phyloP scores from a whole-genome alignment of 1,284 basidiomycete genomes.

The Rhodofomes roseus region DNA sequence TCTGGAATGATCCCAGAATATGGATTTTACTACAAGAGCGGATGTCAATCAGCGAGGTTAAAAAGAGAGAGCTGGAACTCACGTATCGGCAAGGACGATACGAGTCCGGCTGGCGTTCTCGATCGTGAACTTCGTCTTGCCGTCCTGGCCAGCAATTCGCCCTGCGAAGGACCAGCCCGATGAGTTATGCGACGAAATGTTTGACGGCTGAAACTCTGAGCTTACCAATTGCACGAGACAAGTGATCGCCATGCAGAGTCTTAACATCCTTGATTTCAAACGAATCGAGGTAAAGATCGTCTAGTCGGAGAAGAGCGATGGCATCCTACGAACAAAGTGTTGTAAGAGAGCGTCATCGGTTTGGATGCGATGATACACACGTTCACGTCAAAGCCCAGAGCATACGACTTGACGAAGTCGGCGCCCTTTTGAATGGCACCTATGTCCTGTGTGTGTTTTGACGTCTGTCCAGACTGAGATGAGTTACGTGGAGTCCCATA shows the following conservation, averaged over 20 bases:
- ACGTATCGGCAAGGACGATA: constrained; percentile 97
- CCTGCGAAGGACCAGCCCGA: constrained; percentile 43
- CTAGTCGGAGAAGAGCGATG: constrained; percentile 90
- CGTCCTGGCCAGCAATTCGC: constrained; percentile 97
- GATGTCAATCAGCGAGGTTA: constrained; percentile 5
- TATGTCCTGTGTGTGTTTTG: constrained; percentile 89
- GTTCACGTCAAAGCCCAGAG: constrained; percentile 92
- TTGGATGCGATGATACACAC: constrained; percentile 40
- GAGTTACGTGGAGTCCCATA: neutral
- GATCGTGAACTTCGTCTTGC: constrained; percentile 98
- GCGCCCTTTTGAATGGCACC: constrained; percentile 96
- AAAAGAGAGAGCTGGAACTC: constrained; percentile 30
- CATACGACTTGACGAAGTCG: constrained; percentile 95
- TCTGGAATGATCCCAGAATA: constrained; percentile 92
- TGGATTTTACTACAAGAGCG: constrained; percentile 74
- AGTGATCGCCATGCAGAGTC: constrained; percentile 94
- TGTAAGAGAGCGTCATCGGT: constrained; percentile 8
- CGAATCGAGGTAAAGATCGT: constrained; percentile 96
- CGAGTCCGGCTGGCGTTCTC: constrained; percentile 96
- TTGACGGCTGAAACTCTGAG: neutral
- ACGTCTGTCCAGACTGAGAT: constrained; percentile 57
- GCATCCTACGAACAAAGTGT: constrained; percentile 63
- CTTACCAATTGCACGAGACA: constrained; percentile 91
- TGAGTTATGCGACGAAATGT: neutral
- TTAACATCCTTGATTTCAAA: constrained; percentile 99